phyloP scores from a whole-genome alignment of 257 asterid genomes.

The Nicotiana undulata region DNA sequence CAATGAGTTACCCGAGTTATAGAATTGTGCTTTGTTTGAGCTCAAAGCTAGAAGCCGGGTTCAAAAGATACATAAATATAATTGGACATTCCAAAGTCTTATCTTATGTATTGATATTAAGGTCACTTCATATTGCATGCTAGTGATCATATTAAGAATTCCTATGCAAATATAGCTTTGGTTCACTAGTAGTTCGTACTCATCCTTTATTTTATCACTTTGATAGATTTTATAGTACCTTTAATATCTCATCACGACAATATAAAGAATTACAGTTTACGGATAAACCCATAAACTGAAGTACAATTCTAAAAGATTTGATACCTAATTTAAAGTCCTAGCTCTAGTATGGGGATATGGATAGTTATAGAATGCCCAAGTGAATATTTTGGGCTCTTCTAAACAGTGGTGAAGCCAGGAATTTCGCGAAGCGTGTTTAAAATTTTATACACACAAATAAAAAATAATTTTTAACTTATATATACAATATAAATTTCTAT shows the following conservation, averaged over 20 bases:
- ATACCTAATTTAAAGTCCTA: background rate
- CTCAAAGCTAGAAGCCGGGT: background rate
- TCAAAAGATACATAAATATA: background rate
- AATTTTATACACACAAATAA: too few species aligned
- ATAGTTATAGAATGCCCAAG: background rate
- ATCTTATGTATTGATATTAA: background rate
- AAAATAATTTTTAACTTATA: too few species aligned
- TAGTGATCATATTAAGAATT: too few species aligned
- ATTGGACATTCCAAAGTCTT: background rate
- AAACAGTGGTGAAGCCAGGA: too few species aligned
- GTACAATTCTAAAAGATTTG: background rate
- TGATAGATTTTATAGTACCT: background rate
- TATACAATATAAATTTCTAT: too few species aligned
- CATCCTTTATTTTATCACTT: background rate
- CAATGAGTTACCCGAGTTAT: background rate
- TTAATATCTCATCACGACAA: background rate
- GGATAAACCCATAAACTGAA: too few species aligned
- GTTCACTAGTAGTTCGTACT: background rate
- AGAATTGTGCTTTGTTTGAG: too few species aligned
- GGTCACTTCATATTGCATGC: background rate
- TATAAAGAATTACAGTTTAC: background rate
- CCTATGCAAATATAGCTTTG: background rate
- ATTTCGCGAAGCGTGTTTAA: too few species aligned
- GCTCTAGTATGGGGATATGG: background rate
- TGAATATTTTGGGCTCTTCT: background rate